These are phyloP conservation scores for Cymbopogon flexuosus DNA, from an alignment of 202 grass and related monocot genomes.

Conservation along the genomic window DNA sequence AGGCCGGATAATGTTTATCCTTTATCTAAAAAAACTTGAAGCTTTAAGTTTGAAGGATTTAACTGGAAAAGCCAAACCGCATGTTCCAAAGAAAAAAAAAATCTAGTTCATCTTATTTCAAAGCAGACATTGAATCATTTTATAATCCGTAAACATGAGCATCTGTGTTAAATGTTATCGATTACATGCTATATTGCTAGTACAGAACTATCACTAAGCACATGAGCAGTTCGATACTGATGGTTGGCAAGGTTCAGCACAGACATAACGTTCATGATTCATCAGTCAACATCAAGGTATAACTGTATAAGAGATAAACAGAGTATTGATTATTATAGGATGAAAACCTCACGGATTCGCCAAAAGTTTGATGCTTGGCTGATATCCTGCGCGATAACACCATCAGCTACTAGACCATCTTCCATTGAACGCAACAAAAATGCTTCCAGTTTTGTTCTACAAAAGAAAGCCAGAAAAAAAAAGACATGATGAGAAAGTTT, in stretches of 20 bases:
- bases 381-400: slow-evolving; percentile 91
- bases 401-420: slow-evolving; percentile 77
- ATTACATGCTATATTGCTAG: background rate
- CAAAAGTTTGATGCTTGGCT: slow-evolving; percentile 90
- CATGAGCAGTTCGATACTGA: background rate
- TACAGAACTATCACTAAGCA: background rate
- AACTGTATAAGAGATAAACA: slow-evolving; percentile 18
- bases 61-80: background rate
- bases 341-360: slow-evolving; percentile 83
- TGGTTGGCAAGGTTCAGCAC: slow-evolving; percentile 1
- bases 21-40: too few species aligned
- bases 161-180: background rate
- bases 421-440: slow-evolving; percentile 86
- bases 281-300: slow-evolving; percentile 1
- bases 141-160: background rate
- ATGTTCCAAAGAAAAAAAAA: background rate
- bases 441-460: slow-evolving; percentile 89
- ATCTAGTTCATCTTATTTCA: background rate
- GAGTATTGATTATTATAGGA: slow-evolving; percentile 9
- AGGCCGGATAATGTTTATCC: too few species aligned
- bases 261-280: background rate
- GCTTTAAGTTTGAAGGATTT: background rate
- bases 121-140: background rate
- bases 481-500: slow-evolving; percentile 17
- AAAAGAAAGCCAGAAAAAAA: slow-evolving; percentile 27